Conservation (phyloP, 2,329 filamentous ascomycete genomes). For the Aspergillus sp. region DNA sequence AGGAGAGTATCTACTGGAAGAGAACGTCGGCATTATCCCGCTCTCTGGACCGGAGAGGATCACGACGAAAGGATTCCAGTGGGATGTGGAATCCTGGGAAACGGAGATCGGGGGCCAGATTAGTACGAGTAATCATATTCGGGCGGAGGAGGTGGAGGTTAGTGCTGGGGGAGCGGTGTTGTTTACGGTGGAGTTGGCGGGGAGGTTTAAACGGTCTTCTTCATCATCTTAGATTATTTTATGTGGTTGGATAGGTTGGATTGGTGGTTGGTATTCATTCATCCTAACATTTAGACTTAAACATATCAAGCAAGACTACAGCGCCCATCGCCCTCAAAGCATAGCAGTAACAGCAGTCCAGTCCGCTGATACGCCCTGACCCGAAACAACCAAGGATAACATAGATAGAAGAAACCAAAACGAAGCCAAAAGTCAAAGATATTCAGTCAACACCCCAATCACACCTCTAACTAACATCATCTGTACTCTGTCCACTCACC, state of each 20-base stretch:
- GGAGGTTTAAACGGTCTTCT: conserved; percentile 35
- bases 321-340: too few species aligned
- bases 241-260: too few species aligned
- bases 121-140: conserved; percentile 81
- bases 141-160: conserved; percentile 61
- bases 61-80: conserved; percentile 78
- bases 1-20: conserved; percentile 57
- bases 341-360: too few species aligned
- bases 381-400: too few species aligned
- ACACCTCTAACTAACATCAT: too few species aligned
- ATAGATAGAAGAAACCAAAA: too few species aligned
- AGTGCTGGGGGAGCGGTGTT: conserved; percentile 66
- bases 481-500: neutral
- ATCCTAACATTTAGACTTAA: neutral
- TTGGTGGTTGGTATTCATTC: neutral
- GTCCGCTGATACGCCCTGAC: too few species aligned
- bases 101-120: conserved; percentile 73
- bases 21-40: conserved; percentile 84
- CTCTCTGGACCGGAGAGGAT: conserved; percentile 78
- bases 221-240: too few species aligned
- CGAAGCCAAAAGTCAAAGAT: too few species aligned
- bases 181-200: conserved; percentile 70
- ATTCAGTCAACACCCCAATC: too few species aligned
- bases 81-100: conserved; percentile 83
- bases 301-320: too few species aligned